Evolutionary conservation across 176 grass and related monocot species (phyloP).

Genomic region (Cenchrus purpureus): DNA sequence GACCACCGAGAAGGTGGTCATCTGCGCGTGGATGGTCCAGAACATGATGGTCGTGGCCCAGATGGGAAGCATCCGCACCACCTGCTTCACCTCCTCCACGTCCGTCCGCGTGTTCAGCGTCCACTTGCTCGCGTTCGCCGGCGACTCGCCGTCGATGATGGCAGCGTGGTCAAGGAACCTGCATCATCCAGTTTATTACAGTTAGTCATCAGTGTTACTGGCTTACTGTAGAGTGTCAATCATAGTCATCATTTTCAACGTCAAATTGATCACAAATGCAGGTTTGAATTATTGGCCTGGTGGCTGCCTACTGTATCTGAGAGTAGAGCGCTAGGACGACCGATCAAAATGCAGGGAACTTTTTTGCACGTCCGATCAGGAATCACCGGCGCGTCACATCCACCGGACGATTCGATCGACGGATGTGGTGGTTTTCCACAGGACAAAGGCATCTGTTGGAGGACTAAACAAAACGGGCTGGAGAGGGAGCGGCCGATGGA

Average conservation of each 20-base stretch:
- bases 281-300: not conserved
- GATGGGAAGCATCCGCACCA: conserved; percentile 74
- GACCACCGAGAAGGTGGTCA: conserved; percentile 93
- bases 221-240: too few relatives aligned
- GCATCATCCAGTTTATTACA: not conserved
- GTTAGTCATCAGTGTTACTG: not conserved
- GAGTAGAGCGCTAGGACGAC: not conserved
- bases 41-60: conserved; percentile 87
- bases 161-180: conserved; percentile 79
- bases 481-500: not conserved
- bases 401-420: not conserved
- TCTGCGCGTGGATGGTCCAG: conserved; percentile 95
- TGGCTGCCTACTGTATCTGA: not conserved
- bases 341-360: not conserved
- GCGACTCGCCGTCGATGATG: conserved; percentile 15
- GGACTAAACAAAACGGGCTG: not conserved
- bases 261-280: not conserved
- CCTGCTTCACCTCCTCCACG: conserved; percentile 85
- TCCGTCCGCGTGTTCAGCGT: conserved; percentile 57
- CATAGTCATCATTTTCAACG: not conserved
- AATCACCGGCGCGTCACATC: not conserved
- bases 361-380: not conserved
- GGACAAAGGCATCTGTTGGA: conserved; percentile 31
- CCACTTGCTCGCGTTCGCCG: conserved; percentile 47
- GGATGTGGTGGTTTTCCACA: not conserved